Conservation (phyloP, 257 asterid genomes). For the Avicennia marina region DNA sequence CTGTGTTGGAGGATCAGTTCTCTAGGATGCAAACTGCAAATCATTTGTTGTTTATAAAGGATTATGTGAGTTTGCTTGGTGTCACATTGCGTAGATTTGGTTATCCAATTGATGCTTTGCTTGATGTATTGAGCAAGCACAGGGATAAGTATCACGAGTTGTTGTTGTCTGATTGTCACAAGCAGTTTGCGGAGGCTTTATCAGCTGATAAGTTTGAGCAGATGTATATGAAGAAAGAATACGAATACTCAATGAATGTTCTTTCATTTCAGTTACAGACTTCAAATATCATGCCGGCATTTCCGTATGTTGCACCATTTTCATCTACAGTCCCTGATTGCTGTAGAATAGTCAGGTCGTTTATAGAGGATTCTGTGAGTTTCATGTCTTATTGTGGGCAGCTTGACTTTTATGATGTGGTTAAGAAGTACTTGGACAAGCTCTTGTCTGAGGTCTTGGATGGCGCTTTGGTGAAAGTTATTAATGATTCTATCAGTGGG, state of each 20-base stretch:
- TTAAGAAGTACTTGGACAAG: constrained; percentile 85
- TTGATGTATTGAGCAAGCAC: constrained; percentile 87
- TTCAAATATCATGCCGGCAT: constrained; percentile 90
- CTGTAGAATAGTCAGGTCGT: constrained; percentile 91
- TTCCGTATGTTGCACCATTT: constrained; percentile 92
- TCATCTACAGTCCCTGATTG: constrained; percentile 93
- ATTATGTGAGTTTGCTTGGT: constrained; percentile 93
- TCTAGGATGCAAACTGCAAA: constrained; percentile 98
- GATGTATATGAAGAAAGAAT: constrained; percentile 98
- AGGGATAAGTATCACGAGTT: constrained; percentile 95
- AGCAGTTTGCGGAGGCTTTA: constrained; percentile 81
- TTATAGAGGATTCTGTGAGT: constrained; percentile 92
- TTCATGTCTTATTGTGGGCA: constrained; percentile 95
- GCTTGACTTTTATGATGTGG: constrained; percentile 83
- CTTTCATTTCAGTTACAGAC: constrained; percentile 92
- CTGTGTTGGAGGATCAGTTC: constrained; percentile 94
- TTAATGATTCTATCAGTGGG: constrained; percentile 58
- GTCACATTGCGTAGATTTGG: constrained; percentile 88
- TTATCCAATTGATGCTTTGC: constrained; percentile 81
- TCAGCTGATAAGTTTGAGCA: constrained; percentile 93
- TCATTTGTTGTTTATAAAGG: constrained; percentile 93
- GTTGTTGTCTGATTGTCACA: constrained; percentile 80
- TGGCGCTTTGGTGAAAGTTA: constrained; percentile 70
- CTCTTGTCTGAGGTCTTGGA: constrained; percentile 84
- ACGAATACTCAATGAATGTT: constrained; percentile 89